Conservation (phyloP, 2,329 filamentous ascomycete genomes). For the Beauveria caledonica region DNA sequence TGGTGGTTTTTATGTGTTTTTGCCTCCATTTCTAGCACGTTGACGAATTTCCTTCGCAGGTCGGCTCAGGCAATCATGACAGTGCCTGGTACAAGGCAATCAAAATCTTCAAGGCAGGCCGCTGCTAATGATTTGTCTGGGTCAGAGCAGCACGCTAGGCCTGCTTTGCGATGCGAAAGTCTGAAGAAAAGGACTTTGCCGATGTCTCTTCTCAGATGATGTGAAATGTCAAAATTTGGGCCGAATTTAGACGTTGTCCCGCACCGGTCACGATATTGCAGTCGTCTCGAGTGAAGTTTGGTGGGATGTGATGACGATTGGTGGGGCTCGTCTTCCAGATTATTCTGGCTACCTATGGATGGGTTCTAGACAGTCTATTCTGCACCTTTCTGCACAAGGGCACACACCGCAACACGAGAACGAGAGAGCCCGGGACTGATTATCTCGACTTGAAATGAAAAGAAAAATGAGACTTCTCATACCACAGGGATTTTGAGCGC, state of each 20-base stretch:
- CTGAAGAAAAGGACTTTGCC: background rate
- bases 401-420: too few species aligned
- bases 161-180: background rate
- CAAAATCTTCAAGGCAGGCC: background rate
- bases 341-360: background rate
- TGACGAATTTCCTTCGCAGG: background rate
- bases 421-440: too few species aligned
- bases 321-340: background rate
- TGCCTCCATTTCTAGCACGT: background rate
- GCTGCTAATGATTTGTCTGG: too few species aligned
- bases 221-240: background rate
- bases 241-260: background rate
- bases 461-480: fast-evolving
- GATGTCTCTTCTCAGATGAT: too few species aligned
- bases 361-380: background rate
- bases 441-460: too few species aligned
- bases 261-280: background rate
- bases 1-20: background rate
- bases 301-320: conserved; percentile 1
- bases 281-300: background rate
- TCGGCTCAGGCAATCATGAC: background rate
- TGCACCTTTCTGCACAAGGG: too few species aligned
- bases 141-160: background rate
- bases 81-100: background rate
- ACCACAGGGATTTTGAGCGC: too few species aligned